A percentile compares a stretch with the other conserved stretches of the same genome.
These are phyloP conservation scores for Gracilaria gracilis DNA, from an alignment of 23 red algal genomes.

Conservation along the genomic window DNA sequence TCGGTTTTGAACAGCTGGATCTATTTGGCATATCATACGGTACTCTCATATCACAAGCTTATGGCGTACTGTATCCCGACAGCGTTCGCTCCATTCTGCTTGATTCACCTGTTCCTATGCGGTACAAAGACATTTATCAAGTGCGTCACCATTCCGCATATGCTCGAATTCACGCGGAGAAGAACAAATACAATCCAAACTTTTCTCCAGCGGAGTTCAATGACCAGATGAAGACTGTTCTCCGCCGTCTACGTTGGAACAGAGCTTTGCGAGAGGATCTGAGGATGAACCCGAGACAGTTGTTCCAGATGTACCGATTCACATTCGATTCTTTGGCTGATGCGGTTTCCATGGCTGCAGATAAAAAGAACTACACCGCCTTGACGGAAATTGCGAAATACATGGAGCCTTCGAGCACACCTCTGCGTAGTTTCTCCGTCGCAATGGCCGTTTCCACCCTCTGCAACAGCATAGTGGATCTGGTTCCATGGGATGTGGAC, in stretches of 20 bases:
- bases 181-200: neutral
- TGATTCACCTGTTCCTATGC: neutral
- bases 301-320: neutral
- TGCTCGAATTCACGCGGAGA: neutral
- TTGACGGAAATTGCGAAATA: neutral
- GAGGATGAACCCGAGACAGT: neutral
- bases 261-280: neutral
- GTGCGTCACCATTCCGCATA: neutral
- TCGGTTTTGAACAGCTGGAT: constrained; percentile 8
- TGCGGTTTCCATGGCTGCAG: neutral
- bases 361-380: constrained; percentile 12
- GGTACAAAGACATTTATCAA: neutral
- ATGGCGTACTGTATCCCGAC: neutral
- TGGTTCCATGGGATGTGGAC: constrained; percentile 4
- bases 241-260: constrained; percentile 12
- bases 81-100: neutral
- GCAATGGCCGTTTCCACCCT: constrained; percentile 1
- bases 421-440: constrained; percentile 7
- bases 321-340: neutral
- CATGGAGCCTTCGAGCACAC: neutral
- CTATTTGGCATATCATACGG: constrained; percentile 8
- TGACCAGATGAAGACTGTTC: constrained; percentile 1
- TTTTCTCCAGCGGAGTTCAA: neutral
- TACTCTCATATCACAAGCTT: constrained; percentile 1
- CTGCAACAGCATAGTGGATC: neutral